These are phyloP conservation scores for Haplosporangium sp. DNA, from an alignment of 371 early-diverging fungal species.

Conservation along the genomic window DNA sequence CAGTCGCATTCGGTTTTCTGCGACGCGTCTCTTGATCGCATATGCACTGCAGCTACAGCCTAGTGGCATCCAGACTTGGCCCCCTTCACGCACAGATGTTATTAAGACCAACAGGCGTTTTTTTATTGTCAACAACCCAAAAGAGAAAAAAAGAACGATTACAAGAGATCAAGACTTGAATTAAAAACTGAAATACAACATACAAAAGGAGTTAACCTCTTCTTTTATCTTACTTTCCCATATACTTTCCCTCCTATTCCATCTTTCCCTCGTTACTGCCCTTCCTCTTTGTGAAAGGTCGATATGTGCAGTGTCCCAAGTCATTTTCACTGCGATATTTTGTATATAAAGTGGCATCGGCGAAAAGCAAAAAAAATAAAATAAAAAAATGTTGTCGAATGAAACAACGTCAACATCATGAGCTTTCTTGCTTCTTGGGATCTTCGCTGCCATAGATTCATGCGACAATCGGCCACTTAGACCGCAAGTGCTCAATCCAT, in stretches of 20 bases:
- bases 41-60: no score
- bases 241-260: neutral
- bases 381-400: neutral
- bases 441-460: constrained; percentile 55
- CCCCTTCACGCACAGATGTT: no score
- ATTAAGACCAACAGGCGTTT: no score
- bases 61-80: no score
- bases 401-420: neutral
- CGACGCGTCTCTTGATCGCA: no score
- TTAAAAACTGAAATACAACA: no score
- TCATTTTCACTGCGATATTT: constrained; percentile 2
- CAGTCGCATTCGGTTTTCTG: no score
- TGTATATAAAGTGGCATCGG: constrained; percentile 8
- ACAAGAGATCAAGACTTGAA: no score
- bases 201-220: no score
- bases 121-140: no score
- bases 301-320: constrained; percentile 18
- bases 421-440: constrained; percentile 40
- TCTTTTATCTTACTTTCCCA: neutral
- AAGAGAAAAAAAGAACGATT: no score
- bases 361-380: constrained; percentile 5
- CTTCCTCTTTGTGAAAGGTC: neutral
- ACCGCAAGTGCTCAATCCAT: constrained; percentile 57
- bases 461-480: constrained; percentile 58
- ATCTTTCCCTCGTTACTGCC: neutral